Base-by-base conservation (phyloP, 2,329 filamentous ascomycete species). In the Mollisiaceae sp. region DNA sequence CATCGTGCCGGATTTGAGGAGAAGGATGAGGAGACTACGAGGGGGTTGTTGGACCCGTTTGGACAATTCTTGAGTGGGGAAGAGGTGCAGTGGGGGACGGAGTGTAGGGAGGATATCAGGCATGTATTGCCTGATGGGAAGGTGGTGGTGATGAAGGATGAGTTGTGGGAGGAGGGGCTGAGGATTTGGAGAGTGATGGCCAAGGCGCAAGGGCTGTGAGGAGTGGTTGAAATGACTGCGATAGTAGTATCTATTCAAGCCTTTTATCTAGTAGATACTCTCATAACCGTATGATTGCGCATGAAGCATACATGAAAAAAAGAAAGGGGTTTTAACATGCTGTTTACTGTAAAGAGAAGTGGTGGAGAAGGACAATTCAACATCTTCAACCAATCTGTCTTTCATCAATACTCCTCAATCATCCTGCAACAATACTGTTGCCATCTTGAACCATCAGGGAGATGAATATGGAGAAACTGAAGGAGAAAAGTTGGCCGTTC, bases 81-180 rank as follows among this genome's bases (percentile, higher is more conserved):
- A 11, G 22, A 32, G 9, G 9, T 55, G 50, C 11, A 27, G 9
- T 55, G 50, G 50, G 50, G 50, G 12, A 36, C 32, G 12, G n/a
- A 15, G 9, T n/a, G 14, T 14, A 32, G 15, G 5, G 50, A 55
- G 50, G 24, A 55, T 15, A 18, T 32, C 14, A 32, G 50, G 24
- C 4, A 55, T 4, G 32, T 55, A 22, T 14, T 18, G 12, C 22
- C 22, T 2, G 50, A 32, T 55, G 50, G 50, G 9, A 12, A 2
- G 50, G 32, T 55, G 12, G 32, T 32, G 14, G 50, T 55, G 14
- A 22, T 14, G 24, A 55, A 55, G 20, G 50, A 55, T 55, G 50
- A 32, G 22, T 1, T 4, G 24, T 55, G 50, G 50, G 50, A 55
- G 5, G 50, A 55, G 12, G 50, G 50, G 20, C 35, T 55, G 14